Base-by-base conservation (phyloP, 441 rosid genomes). In the Euphorbia schlechtendalii region DNA sequence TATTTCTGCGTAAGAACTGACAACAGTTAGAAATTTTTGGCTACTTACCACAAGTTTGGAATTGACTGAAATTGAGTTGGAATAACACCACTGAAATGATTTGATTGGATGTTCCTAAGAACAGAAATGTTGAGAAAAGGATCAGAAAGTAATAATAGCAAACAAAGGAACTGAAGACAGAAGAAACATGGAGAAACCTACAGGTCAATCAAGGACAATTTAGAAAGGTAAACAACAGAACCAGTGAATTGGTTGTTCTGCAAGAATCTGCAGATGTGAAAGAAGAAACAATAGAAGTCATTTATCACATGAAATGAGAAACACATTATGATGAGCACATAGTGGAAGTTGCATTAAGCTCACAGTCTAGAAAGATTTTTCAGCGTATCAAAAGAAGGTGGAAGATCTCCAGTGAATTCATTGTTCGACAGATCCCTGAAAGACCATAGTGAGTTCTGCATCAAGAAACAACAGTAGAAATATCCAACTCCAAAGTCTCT, bases 391-490 rank as follows among this genome's bases (percentile, higher is more conserved):
- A 91, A 84, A 62, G 99, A 91, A 81, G 82, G 87, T 12, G 98
- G 98, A 36, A 95, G 78, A 77, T 95, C 99, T 73, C 96, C 98
- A 21, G 76, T 71, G 73, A 95, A 86, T 71, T 83, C 72, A 69
- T 95, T 91, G 86, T 76, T 74, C 28, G 99, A 91, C 38, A 95
- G 81, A 80, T 95, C 98, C 93, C 99, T 91, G 81, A 38, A 57
- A 69, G 56, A 60, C 59, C 30, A 76, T 56, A 69, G 69, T 56
- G 61, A 32, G 63, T 12, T 49, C 57, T 65, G 43, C 21, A 62
- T 62, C 11, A 61, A 24, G 15, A 61, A 62, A 25, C 13, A 21
- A 67, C 11, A 67, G 21, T 66, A 57, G 22, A 41, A 24, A 63
- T 32, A 30, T 9, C 21, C 58, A 34, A 41, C 54, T 41, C 21